A percentile compares a stretch with the other conserved stretches of the same genome.
Evolutionary conservation across 1,284 basidiomycete species (phyloP).

Genomic region (Apiotrichum sp.): DNA sequence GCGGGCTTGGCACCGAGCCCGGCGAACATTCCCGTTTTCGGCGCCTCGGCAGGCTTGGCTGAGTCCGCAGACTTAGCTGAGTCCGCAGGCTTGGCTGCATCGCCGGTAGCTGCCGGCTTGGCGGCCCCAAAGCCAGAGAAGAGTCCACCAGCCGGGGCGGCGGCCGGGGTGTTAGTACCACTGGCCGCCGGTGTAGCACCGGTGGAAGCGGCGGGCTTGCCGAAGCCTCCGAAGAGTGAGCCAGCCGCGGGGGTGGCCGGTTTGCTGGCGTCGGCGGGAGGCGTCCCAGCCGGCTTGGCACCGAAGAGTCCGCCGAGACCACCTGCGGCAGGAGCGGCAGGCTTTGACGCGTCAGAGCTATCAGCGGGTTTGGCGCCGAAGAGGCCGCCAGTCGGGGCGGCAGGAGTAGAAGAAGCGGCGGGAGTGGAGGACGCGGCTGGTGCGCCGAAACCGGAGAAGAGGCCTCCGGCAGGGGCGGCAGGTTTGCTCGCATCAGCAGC

Average conservation of each 20-base stretch:
- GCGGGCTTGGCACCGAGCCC: constrained; percentile 29
- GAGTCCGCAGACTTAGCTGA: constrained; percentile 12
- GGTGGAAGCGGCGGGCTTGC: constrained; percentile 20
- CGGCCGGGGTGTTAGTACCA: constrained; percentile 2
- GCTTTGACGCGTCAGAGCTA: constrained; percentile 12
- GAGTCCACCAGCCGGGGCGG: constrained; percentile 23
- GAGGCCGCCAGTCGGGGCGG: constrained; percentile 5
- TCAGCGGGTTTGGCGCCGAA: constrained; percentile 5
- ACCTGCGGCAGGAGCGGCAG: background rate
- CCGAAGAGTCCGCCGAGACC: background rate
- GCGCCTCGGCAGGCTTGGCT: constrained; percentile 19
- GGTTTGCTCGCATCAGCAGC: constrained; percentile 4
- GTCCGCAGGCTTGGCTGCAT: constrained; percentile 13
- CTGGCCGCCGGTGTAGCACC: constrained; percentile 17
- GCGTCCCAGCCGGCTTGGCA: constrained; percentile 4
- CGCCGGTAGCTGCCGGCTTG: no score
- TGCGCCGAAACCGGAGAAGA: constrained; percentile 32
- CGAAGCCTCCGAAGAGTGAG: constrained; percentile 27
- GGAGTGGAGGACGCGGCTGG: constrained; percentile 18
- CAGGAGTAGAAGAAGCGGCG: constrained; percentile 17
- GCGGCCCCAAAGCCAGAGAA: constrained; percentile 23
- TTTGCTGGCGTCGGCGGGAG: constrained; percentile 11
- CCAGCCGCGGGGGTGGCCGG: constrained; percentile 2
- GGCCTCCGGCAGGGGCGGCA: constrained; percentile 17
- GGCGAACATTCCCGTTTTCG: constrained; percentile 23